These are phyloP conservation scores for Aspergillus sclerotioniger DNA, from an alignment of 495 filamentous ascomycete genomes.

Conservation along the genomic window DNA sequence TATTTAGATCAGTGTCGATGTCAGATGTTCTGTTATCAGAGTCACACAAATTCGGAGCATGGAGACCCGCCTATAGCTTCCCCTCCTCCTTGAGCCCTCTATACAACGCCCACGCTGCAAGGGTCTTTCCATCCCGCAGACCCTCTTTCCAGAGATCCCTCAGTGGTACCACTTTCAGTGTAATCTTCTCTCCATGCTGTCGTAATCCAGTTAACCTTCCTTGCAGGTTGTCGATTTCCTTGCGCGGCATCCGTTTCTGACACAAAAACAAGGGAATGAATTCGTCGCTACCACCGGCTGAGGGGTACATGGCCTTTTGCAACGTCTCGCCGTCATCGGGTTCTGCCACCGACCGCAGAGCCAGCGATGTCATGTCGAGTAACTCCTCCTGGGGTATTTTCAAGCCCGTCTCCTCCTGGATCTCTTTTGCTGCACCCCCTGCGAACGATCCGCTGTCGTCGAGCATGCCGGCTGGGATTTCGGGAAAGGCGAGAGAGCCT, in stretches of 20 bases:
- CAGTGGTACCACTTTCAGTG: slow-evolving; percentile 68
- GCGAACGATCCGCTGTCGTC: slow-evolving; percentile 73
- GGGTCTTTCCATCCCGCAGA: slow-evolving; percentile 72
- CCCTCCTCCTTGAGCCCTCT: slow-evolving; percentile 66
- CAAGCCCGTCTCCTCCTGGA: slow-evolving; percentile 75
- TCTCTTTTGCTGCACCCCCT: slow-evolving; percentile 78
- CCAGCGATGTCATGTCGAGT: slow-evolving; percentile 67
- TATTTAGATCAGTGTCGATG: neutral
- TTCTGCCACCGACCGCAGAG: slow-evolving; percentile 32
- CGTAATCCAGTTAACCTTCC: slow-evolving; percentile 77
- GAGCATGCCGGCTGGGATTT: slow-evolving; percentile 89
- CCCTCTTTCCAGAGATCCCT: slow-evolving; percentile 75
- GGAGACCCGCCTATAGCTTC: slow-evolving; percentile 44
- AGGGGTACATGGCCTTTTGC: slow-evolving; percentile 68
- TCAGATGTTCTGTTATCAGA: neutral
- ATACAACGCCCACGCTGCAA: slow-evolving; percentile 76
- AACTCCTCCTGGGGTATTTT: slow-evolving; percentile 55
- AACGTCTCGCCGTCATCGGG: slow-evolving; percentile 42
- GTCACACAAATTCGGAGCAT: neutral
- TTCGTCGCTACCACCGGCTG: slow-evolving; percentile 80
- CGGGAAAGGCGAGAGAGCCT: slow-evolving; percentile 70
- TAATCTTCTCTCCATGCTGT: slow-evolving; percentile 81
- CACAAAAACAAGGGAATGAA: slow-evolving; percentile 76
- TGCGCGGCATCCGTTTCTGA: slow-evolving; percentile 63
- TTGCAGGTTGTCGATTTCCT: slow-evolving; percentile 63